A percentile compares a stretch with the other conserved stretches of the same genome.
Evolutionary conservation across 2,329 filamentous ascomycete genomes (phyloP).

Genomic region (Monilinia fructigena): DNA sequence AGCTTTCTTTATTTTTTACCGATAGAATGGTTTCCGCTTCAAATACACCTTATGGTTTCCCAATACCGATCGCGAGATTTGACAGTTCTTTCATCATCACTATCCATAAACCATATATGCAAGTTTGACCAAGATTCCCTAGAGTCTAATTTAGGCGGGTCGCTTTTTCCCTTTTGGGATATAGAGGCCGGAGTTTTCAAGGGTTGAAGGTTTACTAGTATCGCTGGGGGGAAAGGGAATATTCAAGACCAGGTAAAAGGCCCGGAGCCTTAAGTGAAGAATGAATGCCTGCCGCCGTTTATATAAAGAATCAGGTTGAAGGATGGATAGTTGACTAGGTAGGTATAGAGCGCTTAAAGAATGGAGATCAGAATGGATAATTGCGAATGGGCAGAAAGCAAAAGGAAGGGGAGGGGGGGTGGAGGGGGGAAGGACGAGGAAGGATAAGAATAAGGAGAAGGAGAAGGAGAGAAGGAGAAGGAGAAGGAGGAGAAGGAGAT

Average conservation of each 20-base stretch:
- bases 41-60: conserved; percentile 34
- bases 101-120: conserved; percentile 27
- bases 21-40: conserved; percentile 22
- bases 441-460: not conserved
- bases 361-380: not conserved
- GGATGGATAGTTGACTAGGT: not conserved
- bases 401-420: not conserved
- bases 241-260: conserved; percentile 3
- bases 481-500: too few species aligned
- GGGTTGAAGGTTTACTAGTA: conserved; percentile 13
- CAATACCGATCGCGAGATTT: conserved; percentile 33
- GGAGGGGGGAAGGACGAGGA: too few species aligned
- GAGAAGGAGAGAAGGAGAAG: not conserved
- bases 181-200: conserved; percentile 19
- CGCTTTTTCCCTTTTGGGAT: conserved; percentile 16
- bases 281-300: not conserved
- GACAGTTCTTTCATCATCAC: conserved; percentile 38
- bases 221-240: conserved; percentile 9
- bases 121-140: conserved; percentile 22
- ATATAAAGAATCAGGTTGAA: not conserved
- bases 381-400: not conserved
- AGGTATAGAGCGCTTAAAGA: not conserved
- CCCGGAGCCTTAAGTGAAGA: conserved; percentile 4
- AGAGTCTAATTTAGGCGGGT: conserved; percentile 21
- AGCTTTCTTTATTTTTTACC: conserved; percentile 15